Conservation (phyloP, 2,329 filamentous ascomycete species). For the Cytospora paraplurivora region DNA sequence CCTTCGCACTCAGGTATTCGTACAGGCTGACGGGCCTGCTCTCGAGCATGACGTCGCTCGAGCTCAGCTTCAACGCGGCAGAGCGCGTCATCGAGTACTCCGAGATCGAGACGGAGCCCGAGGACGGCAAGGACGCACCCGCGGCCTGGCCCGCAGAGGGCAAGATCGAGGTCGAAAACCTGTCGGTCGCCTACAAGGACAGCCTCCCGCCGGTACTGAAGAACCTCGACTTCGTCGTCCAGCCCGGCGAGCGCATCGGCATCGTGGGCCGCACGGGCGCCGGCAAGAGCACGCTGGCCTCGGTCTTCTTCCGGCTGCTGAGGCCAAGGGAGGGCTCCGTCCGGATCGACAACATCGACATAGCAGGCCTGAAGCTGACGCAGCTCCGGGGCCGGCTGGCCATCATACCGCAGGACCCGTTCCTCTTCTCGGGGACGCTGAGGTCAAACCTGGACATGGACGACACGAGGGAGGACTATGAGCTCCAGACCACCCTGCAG, state of each 20-base stretch:
- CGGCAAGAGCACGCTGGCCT: constrained; percentile 67
- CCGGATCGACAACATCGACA: constrained; percentile 52
- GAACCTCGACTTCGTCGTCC: constrained; percentile 41
- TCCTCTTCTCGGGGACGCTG: constrained; percentile 66
- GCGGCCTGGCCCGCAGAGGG: constrained; percentile 47
- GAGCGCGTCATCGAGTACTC: constrained; percentile 49
- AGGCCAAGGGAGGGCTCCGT: constrained; percentile 47
- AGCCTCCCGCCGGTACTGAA: constrained; percentile 43
- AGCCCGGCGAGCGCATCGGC: constrained; percentile 62
- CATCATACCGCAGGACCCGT: constrained; percentile 70
- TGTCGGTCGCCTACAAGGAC: constrained; percentile 42
- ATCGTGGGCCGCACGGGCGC: constrained; percentile 67
- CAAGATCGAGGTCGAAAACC: constrained; percentile 41
- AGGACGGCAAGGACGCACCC: constrained; percentile 40
- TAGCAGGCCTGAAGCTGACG: constrained; percentile 59
- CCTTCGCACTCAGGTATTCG: constrained; percentile 44
- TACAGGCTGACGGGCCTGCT: constrained; percentile 40
- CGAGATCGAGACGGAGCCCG: constrained; percentile 42
- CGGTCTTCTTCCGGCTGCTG: constrained; percentile 62
- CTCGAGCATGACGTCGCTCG: constrained; percentile 41
- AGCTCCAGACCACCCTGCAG: constrained; percentile 60
- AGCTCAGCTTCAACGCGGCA: constrained; percentile 46
- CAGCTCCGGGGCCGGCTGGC: constrained; percentile 62
- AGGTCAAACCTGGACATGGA: constrained; percentile 66
- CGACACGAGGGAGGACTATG: constrained; percentile 60